Base-by-base conservation (phyloP, 805 yeast species). In the Yarrowia bubula region DNA sequence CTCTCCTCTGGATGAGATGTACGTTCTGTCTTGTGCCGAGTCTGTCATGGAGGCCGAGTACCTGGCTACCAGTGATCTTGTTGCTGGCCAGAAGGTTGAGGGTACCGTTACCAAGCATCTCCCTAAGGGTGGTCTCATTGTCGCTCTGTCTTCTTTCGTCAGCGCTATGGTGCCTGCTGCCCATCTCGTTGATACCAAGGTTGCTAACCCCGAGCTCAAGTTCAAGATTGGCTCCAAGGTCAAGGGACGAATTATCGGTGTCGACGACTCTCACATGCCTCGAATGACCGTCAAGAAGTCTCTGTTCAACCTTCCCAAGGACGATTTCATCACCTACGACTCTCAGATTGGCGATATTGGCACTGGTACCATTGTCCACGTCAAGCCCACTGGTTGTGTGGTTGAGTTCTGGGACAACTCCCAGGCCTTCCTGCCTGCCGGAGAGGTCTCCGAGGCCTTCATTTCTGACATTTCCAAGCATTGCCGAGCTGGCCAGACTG, bases 201-300 rank as follows among this genome's bases (percentile, higher is more conserved):
- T 93, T 68, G 84, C 85, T 2, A 88, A 93, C 72, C 99, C 99
- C 6, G 98, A 95, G 76, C 84, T 95, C 79, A 90, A 91, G 72
- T 93, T 87, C 81, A 90, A 89, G 75, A 85, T 87, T 48, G 98
- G 97, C 10, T 79, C 88, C 47, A 88, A 86, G 69, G 90, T 90
- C 35, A 88, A 83, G 70, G 95, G 87, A 68, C 84, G 77, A 9
- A 72, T 74, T 8, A 67, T 76, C 7, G 53, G 68, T 28, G 72
- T 72, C 5, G 75, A 73, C 46, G 38, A 53, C 1, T 81, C 28
- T 83, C 37, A 83, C 81, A 55, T 77, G 92, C 48, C 28, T 22
- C 76, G 79, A 42, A 79, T 90, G 22, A 89, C 98, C 1, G 76
- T 92, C 70, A 92, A 92, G 75, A 96, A 92, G 76, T 85, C 97